Percentiles rank a stretch among this genome's conserved stretches.
phyloP scores from a whole-genome alignment of 208 protist species.

The Wallacemonas sp. region DNA sequence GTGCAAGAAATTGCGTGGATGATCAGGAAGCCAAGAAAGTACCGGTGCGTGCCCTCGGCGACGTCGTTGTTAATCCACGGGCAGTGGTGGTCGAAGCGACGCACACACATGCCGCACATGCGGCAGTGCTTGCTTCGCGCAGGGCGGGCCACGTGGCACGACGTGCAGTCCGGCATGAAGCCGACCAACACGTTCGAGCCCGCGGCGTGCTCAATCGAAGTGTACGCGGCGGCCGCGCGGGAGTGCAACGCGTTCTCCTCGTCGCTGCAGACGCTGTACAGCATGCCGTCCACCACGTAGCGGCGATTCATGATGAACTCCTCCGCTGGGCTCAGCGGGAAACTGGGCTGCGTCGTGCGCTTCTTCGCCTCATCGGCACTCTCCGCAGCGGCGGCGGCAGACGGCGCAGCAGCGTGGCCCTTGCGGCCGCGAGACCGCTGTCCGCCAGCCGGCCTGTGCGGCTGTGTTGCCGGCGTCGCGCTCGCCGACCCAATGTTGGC shows the following conservation, averaged over 20 bases:
- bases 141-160: conserved; percentile 80
- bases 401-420: neutral
- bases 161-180: conserved; percentile 55
- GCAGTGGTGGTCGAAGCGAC: conserved; percentile 97
- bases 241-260: conserved; percentile 16
- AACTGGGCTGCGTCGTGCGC: neutral
- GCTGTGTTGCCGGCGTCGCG: neutral
- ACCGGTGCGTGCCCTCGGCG: conserved; percentile 92
- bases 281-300: conserved; percentile 81
- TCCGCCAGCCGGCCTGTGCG: neutral
- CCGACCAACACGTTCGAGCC: conserved; percentile 12
- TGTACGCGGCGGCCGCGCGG: neutral
- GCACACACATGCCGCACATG: conserved; percentile 92
- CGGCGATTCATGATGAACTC: conserved; percentile 67
- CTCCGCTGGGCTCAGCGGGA: conserved; percentile 40
- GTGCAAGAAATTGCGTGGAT: conserved; percentile 81
- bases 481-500: neutral
- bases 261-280: conserved; percentile 44
- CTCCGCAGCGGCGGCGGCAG: neutral
- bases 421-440: conserved; percentile 1
- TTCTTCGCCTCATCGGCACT: neutral
- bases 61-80: conserved; percentile 98
- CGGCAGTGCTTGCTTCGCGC: conserved; percentile 95
- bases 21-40: conserved; percentile 91
- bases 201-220: conserved; percentile 12